Percentiles rank a stretch among this genome's conserved stretches.
phyloP scores from a whole-genome alignment of 2,329 filamentous ascomycete species.

The Dothistroma septosporum region DNA sequence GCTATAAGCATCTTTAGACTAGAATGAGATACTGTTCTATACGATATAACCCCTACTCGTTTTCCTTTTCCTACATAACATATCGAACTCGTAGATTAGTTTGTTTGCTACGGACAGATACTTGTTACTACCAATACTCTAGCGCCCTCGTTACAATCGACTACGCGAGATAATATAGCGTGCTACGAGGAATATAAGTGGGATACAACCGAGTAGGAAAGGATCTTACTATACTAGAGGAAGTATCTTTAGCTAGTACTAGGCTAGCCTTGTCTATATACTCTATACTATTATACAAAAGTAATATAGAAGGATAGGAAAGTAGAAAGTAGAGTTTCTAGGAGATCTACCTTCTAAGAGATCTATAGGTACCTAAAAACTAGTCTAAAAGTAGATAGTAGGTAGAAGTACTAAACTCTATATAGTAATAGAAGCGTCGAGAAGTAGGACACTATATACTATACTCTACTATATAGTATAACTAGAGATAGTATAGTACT shows the following conservation, averaged over 20 bases:
- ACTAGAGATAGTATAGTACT: neutral
- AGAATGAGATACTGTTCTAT: too few species aligned
- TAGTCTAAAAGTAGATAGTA: slow-evolving; percentile 7
- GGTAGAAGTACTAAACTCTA: neutral
- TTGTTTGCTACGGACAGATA: too few species aligned
- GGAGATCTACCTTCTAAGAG: too few species aligned
- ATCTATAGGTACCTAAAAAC: slow-evolving; percentile 7
- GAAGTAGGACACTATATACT: neutral
- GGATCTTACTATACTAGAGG: slow-evolving; percentile 2
- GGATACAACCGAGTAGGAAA: slow-evolving; percentile 2
- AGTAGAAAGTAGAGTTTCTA: neutral
- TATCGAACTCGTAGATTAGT: too few species aligned
- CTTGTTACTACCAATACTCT: too few species aligned
- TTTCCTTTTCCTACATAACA: too few species aligned
- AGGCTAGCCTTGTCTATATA: slow-evolving; percentile 4
- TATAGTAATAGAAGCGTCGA: slow-evolving; percentile 3
- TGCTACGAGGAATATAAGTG: slow-evolving; percentile 16
- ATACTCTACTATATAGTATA: slow-evolving; percentile 5
- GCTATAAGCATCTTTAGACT: too few species aligned
- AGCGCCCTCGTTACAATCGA: too few species aligned
- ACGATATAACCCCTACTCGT: too few species aligned
- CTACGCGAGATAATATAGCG: slow-evolving; percentile 20
- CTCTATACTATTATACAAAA: slow-evolving; percentile 1
- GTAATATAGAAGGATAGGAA: slow-evolving; percentile 1
- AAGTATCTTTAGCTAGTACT: slow-evolving; percentile 2